Evolutionary conservation across 352 stramenopile species (phyloP), one percentile per base, ranked within the genome.

Genomic region (Hyaloperonospora brassicae): DNA sequence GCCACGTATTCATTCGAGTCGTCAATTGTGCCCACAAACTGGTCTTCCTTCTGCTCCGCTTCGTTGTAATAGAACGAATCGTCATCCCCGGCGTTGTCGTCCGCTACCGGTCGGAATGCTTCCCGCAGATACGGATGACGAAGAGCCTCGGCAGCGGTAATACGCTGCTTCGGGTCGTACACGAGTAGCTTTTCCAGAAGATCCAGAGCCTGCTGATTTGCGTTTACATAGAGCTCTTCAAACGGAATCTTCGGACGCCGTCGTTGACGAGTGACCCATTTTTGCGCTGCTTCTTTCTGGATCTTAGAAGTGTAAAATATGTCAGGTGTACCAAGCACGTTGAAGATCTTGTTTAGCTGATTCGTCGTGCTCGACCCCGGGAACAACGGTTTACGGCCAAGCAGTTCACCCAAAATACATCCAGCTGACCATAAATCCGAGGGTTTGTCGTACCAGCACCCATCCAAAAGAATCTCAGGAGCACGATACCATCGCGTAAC

Each of bases 321-420:
- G 5, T 86, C 84, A 0, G 95, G 94, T 2, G 87, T 92, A 0
- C 93, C 93, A 7, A 98, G 69, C 39, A 98, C 85, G 46, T 88
- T 91, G 55, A 95, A 97, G 45, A 98, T 97, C 59, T 98, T 98
- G 67, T 93, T 88, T 0, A 99, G 80, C 70, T 99, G 90, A 65
- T 98, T 97, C 22, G 93, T 91, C 50, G 98, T 98, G 55, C 75
- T 95, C 17, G 72, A 90, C 22, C 97, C 97, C 0, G 97, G 96
- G 64, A 99, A 98, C 1, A 99, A 68, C 6, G 97, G 95, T 39
- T 86, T 80, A 2, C 97, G 74, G 4, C 81, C 94, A 25, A 97
- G 88, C 14, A 99, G 60, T 62, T 99, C 97, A 1, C 89, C 92
- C 43, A 98, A 82, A 61, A 99, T 98, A 61, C 94, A 98, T 13